phyloP scores from a whole-genome alignment of 106 monocot species.

The Chionographis japonica region DNA sequence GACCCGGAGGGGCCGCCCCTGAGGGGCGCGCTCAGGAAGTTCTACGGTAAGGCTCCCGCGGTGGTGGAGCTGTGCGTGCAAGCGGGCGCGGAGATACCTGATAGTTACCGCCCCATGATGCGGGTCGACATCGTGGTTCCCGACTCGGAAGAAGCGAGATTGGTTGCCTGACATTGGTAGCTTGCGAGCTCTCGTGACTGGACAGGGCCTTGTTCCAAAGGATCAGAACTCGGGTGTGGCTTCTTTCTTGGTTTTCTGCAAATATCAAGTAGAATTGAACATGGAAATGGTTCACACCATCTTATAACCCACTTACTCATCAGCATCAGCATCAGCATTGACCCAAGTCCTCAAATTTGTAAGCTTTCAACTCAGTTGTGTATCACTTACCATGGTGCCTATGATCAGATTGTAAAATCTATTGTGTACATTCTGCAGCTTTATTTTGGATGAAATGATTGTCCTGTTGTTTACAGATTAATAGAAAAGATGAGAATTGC shows the following conservation, averaged over 20 bases:
- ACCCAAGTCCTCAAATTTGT: not conserved
- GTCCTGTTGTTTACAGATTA: too few species aligned
- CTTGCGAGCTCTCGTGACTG: too few species aligned
- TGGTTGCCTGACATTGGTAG: constrained; percentile 37
- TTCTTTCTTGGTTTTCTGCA: too few species aligned
- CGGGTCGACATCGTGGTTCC: constrained; percentile 80
- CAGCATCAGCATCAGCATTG: not conserved
- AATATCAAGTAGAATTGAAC: too few species aligned
- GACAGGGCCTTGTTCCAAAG: too few species aligned
- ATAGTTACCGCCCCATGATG: constrained; percentile 75
- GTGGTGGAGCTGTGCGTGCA: constrained; percentile 90
- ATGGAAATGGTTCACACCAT: too few species aligned
- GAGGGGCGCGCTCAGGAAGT: constrained; percentile 46
- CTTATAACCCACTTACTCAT: too few species aligned
- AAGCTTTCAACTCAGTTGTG: too few species aligned
- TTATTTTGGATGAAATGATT: too few species aligned
- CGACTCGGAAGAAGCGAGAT: constrained; percentile 62
- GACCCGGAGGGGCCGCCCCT: constrained; percentile 49
- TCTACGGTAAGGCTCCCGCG: constrained; percentile 86
- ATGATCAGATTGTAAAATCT: not conserved
- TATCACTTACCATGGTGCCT: too few species aligned
- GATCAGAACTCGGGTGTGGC: too few species aligned
- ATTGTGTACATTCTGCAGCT: not conserved
- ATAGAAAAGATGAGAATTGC: too few species aligned
- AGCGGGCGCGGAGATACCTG: constrained; percentile 87